phyloP scores from a whole-genome alignment of 805 yeast species.

The Nakazawaea peltata region DNA sequence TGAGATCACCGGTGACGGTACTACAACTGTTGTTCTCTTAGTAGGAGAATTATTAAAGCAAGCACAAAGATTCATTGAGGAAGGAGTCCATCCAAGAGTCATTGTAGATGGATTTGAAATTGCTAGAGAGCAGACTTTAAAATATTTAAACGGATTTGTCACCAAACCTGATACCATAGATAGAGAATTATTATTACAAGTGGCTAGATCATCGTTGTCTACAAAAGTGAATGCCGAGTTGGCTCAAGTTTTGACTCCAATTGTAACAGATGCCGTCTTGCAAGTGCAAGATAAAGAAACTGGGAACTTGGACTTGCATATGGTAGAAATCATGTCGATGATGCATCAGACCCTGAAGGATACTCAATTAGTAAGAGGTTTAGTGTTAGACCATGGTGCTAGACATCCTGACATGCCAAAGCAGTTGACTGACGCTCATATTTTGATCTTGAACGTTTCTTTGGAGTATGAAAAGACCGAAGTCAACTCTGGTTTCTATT shows the following conservation, averaged over 20 bases:
- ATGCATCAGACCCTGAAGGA: conserved; percentile 84
- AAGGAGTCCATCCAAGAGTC: conserved; percentile 94
- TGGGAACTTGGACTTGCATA: conserved; percentile 73
- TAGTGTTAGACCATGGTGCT: conserved; percentile 96
- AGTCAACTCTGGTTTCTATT: conserved; percentile 92
- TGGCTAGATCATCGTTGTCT: conserved; percentile 81
- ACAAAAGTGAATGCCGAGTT: conserved; percentile 80
- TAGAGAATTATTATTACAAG: conserved; percentile 84
- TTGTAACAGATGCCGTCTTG: conserved; percentile 93
- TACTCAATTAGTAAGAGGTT: conserved; percentile 76
- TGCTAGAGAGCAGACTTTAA: conserved; percentile 71
- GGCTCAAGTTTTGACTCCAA: conserved; percentile 78
- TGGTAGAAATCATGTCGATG: conserved; percentile 98
- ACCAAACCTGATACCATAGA: conserved; percentile 46
- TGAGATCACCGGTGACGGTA: conserved; percentile 99
- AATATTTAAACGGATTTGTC: conserved; percentile 63
- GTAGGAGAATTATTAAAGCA: conserved; percentile 94
- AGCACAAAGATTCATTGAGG: conserved; percentile 84
- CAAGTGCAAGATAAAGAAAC: conserved; percentile 50
- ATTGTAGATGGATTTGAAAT: conserved; percentile 91
- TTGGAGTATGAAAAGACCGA: conserved; percentile 97
- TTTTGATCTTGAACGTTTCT: conserved; percentile 86
- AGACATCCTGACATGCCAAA: conserved; percentile 99
- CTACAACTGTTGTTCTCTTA: conserved; percentile 87
- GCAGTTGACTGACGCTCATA: conserved; percentile 70